phyloP scores from a whole-genome alignment of 805 yeast species.

The Wickerhamomyces rabaulensis region DNA sequence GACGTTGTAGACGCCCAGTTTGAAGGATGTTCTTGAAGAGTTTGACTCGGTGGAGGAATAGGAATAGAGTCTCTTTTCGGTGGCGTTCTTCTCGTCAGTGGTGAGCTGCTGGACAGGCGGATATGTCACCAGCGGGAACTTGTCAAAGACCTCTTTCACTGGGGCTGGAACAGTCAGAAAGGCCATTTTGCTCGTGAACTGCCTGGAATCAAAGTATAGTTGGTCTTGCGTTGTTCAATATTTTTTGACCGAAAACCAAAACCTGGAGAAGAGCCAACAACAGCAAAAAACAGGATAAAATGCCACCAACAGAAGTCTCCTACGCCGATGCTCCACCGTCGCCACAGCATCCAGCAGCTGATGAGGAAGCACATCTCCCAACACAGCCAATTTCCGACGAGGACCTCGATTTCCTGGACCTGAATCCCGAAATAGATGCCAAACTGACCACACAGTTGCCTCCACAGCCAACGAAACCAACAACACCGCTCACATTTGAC shows the following conservation, averaged over 20 bases:
- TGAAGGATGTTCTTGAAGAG: slow-evolving; percentile 30
- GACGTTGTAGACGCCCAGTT: slow-evolving; percentile 50
- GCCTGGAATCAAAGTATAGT: too few species aligned
- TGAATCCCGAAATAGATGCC: slow-evolving; percentile 19
- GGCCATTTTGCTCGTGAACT: too few species aligned
- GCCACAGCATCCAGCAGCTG: slow-evolving; percentile 23
- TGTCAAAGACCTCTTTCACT: slow-evolving; percentile 39
- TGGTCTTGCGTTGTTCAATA: too few species aligned
- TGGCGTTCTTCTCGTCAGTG: slow-evolving; percentile 21
- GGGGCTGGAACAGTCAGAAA: slow-evolving; percentile 32
- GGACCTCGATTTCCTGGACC: slow-evolving; percentile 19
- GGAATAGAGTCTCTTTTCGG: slow-evolving; percentile 21
- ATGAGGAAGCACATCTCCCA: slow-evolving; percentile 13
- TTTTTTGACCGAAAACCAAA: too few species aligned
- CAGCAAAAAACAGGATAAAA: neutral
- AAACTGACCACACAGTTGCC: neutral
- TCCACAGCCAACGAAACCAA: neutral
- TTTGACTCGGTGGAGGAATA: slow-evolving; percentile 13
- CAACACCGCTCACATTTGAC: slow-evolving; percentile 4
- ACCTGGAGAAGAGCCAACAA: neutral
- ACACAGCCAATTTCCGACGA: slow-evolving; percentile 6
- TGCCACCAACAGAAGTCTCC: neutral
- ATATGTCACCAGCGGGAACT: slow-evolving; percentile 44
- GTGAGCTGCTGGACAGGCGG: slow-evolving; percentile 31
- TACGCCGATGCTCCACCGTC: slow-evolving; percentile 20